These are phyloP conservation scores for Talaromyces atroroseus DNA, from an alignment of 2,329 filamentous ascomycete species.

Conservation along the genomic window DNA sequence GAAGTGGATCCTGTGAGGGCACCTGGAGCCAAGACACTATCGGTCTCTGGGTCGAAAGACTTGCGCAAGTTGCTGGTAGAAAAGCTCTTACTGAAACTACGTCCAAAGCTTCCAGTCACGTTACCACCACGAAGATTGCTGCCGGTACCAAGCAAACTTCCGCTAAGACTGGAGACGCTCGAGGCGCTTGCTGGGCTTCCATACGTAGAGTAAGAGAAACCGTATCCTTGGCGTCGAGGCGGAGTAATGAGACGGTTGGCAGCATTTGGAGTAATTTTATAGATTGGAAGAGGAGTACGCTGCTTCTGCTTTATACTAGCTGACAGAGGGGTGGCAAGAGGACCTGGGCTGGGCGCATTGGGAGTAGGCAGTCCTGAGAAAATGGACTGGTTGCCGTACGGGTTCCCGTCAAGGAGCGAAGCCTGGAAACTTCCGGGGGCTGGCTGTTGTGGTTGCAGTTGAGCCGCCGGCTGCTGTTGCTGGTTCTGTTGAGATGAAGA, in stretches of 20 bases:
- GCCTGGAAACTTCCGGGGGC: slow-evolving; percentile 56
- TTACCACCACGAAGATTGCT: slow-evolving; percentile 32
- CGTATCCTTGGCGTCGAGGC: slow-evolving; percentile 74
- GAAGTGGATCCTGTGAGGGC: slow-evolving; percentile 69
- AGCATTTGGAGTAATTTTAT: slow-evolving; percentile 78
- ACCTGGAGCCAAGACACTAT: slow-evolving; percentile 79
- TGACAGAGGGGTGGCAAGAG: slow-evolving; percentile 82
- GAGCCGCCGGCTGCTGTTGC: slow-evolving; percentile 43
- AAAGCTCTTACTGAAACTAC: slow-evolving; percentile 77
- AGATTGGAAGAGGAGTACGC: slow-evolving; percentile 73
- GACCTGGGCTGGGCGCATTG: slow-evolving; percentile 67
- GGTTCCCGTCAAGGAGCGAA: slow-evolving; percentile 75
- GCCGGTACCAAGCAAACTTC: slow-evolving; percentile 53
- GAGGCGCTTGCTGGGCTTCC: slow-evolving; percentile 68
- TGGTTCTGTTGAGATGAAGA: slow-evolving; percentile 50
- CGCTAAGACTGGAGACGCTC: slow-evolving; percentile 65
- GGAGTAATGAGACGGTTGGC: slow-evolving; percentile 76
- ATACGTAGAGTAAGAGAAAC: slow-evolving; percentile 89
- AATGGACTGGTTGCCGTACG: slow-evolving; percentile 82
- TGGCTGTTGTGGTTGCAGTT: slow-evolving; percentile 49
- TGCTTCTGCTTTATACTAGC: slow-evolving; percentile 71
- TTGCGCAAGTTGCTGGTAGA: slow-evolving; percentile 81
- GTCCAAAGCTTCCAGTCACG: slow-evolving; percentile 54
- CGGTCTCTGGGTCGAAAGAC: slow-evolving; percentile 67
- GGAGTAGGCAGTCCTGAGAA: slow-evolving; percentile 68